Evolutionary conservation across 2,329 filamentous ascomycete genomes (phyloP).

Genomic region (Botryotinia narcissicola): DNA sequence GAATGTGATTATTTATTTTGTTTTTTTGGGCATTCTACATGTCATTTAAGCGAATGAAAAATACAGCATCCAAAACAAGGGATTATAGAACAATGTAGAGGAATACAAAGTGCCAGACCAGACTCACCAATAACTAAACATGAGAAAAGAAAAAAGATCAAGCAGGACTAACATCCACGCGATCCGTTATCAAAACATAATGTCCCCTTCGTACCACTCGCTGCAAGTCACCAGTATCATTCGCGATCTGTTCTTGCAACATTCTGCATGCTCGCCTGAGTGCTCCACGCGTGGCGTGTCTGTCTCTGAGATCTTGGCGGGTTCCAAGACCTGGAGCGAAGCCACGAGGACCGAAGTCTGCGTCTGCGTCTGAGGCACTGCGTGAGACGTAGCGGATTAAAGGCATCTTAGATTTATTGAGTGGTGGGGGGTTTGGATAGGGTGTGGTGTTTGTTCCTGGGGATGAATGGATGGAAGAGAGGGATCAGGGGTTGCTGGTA

Average conservation of each 20-base stretch:
- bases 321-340: neutral
- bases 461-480: neutral
- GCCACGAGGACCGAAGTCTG: neutral
- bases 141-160: neutral
- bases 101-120: neutral
- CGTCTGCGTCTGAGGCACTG: neutral
- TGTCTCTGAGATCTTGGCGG: neutral
- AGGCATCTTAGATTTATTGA: neutral
- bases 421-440: neutral
- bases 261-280: neutral
- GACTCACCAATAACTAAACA: neutral
- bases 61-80: rapidly evolving
- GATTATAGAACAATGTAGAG: neutral
- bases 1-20: neutral
- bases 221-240: neutral
- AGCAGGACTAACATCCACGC: neutral
- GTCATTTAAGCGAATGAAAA: rapidly evolving
- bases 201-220: neutral
- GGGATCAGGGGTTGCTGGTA: neutral
- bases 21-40: rapidly evolving
- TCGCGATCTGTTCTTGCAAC: neutral
- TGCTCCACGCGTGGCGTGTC: neutral
- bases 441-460: neutral
- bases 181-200: neutral
- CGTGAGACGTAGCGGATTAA: too few relatives aligned